Evolutionary conservation across 768 basidiomycete species (phyloP), one percentile per base, ranked within the genome.

Genomic region (Phylloporus sp.): DNA sequence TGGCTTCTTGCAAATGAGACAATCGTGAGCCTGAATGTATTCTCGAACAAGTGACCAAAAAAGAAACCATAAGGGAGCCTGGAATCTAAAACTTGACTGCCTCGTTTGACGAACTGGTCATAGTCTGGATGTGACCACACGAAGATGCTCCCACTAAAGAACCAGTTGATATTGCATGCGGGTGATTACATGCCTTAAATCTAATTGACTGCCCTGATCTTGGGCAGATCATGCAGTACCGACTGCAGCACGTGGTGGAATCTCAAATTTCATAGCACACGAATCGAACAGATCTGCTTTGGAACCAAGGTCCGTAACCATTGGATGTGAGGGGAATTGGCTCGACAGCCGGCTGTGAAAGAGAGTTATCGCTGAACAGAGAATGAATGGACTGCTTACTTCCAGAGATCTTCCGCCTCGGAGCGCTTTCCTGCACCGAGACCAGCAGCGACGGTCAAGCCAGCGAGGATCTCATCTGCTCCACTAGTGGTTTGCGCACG

Each of bases 371-470:
- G 17, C 22, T 17, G 50, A 29, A 37, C n/a, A 2, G 38, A 46
- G 13, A 15, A 49, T 46, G 42, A 39, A 42, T 24, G 22, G 21
- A 43, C 31, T 24, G 73, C 82, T 52, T 63, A 90, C 89, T 67
- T 73, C 80, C 82, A 90, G 20, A 81, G 58, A 32, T 82, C 77
- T 43, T 87, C 85, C 5, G 75, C 77, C 41, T 89, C 85, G 3
- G 65, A 56, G 53, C 74, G 78, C 65, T 84, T 87, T 46, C 59
- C 55, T 10, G 70, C 71, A 13, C 74, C 78, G 31, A 90, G 66
- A 6, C 82, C 79, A 6, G 77, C 73, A 6, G 81, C 82, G 38
- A 87, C 84, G 3, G 76, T 73, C 59, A 75, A 72, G 1, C 81
- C 87, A 7, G 84, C 86, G 34, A 85, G 69, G 13, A 87, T 74